A percentile compares a stretch with the other conserved stretches of the same genome.
phyloP scores from a whole-genome alignment of 805 yeast genomes.

The Yarrowia bubula region DNA sequence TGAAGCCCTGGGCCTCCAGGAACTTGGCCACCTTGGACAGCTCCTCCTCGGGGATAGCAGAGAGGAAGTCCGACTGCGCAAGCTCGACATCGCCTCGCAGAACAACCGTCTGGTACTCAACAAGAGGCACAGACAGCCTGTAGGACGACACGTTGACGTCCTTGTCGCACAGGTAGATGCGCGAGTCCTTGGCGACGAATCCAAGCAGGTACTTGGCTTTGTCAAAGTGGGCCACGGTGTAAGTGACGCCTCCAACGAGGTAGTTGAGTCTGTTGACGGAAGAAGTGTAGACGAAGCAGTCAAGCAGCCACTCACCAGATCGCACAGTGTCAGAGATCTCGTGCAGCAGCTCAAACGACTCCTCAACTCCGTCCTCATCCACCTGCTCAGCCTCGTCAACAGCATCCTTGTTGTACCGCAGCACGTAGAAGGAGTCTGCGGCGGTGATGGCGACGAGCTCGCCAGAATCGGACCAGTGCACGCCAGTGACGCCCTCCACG shows the following conservation, averaged over 20 bases:
- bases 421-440: slow-evolving; percentile 70
- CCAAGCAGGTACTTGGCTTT: slow-evolving; percentile 83
- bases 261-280: slow-evolving; percentile 84
- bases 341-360: slow-evolving; percentile 76
- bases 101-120: slow-evolving; percentile 94
- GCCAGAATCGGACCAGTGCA: slow-evolving; percentile 92
- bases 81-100: slow-evolving; percentile 91
- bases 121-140: slow-evolving; percentile 75
- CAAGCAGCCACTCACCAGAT: slow-evolving; percentile 96
- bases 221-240: slow-evolving; percentile 90
- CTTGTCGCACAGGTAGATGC: slow-evolving; percentile 87
- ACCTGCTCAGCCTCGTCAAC: slow-evolving; percentile 54
- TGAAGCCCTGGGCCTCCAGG: slow-evolving; percentile 87
- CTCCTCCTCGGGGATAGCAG: slow-evolving; percentile 58
- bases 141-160: slow-evolving; percentile 80
- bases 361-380: slow-evolving; percentile 82
- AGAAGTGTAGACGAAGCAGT: slow-evolving; percentile 91
- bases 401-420: slow-evolving; percentile 66
- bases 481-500: slow-evolving; percentile 70
- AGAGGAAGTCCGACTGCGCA: slow-evolving; percentile 57
- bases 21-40: slow-evolving; percentile 82
- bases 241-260: slow-evolving; percentile 89
- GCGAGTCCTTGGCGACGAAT: slow-evolving; percentile 85
- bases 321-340: slow-evolving; percentile 79
- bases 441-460: slow-evolving; percentile 77